Conservation (phyloP, 2,329 filamentous ascomycete species). For the Verticillium longisporum region DNA sequence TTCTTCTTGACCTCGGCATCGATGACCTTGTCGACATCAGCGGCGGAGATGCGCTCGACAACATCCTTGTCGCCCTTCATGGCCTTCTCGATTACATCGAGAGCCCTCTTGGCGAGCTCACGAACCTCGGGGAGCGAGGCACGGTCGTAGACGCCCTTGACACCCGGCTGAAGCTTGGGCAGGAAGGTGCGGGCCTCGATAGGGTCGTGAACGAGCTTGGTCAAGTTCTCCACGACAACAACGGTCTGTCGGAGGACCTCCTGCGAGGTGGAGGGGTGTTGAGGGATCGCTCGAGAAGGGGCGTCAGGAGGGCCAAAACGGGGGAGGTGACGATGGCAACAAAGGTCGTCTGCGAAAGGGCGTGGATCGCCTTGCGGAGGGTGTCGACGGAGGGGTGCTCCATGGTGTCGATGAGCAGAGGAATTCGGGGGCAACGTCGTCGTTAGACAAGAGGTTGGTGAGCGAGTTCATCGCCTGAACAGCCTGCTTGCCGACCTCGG, state of each 20-base stretch:
- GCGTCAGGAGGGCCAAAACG: conserved; percentile 88
- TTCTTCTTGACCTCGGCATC: conserved; percentile 69
- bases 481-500: conserved; percentile 83
- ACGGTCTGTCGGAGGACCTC: conserved; percentile 94
- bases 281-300: conserved; percentile 86
- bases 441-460: conserved; percentile 86
- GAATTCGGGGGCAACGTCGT: conserved; percentile 89
- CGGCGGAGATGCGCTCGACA: conserved; percentile 59
- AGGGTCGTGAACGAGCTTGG: conserved; percentile 92
- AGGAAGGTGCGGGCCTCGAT: conserved; percentile 92
- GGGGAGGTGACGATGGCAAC: conserved; percentile 94
- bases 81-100: conserved; percentile 85
- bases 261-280: conserved; percentile 84
- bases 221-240: conserved; percentile 95
- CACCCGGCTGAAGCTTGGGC: conserved; percentile 88
- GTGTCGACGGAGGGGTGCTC: conserved; percentile 85
- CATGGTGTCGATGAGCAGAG: conserved; percentile 89
- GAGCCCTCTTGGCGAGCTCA: conserved; percentile 75
- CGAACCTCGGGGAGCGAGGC: conserved; percentile 93
- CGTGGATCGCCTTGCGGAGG: conserved; percentile 92
- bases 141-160: conserved; percentile 79
- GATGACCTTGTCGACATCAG: conserved; percentile 69
- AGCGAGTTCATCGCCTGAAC: conserved; percentile 86
- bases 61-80: conserved; percentile 69
- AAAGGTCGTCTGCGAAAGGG: conserved; percentile 95